phyloP scores from a whole-genome alignment of 768 basidiomycete species.

The Tulasnella sp. region DNA sequence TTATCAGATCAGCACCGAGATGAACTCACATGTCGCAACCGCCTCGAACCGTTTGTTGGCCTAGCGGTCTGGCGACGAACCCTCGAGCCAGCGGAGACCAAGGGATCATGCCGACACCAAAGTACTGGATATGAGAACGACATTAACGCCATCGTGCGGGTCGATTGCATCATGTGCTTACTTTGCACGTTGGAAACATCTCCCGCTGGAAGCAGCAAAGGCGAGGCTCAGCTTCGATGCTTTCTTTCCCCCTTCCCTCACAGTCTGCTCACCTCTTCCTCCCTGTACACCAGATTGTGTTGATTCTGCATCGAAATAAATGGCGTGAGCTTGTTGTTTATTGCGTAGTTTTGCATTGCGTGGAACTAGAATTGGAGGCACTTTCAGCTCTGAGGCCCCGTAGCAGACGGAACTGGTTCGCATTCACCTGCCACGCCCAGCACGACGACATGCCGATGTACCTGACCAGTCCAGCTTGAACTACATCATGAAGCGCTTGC shows the following conservation, averaged over 20 bases:
- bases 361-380: background rate
- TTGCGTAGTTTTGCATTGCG: conserved; percentile 23
- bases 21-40: background rate
- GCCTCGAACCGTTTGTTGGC: background rate
- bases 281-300: conserved; percentile 8
- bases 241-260: background rate
- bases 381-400: background rate
- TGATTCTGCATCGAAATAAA: conserved; percentile 16
- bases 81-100: conserved; percentile 10
- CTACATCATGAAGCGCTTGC: conserved; percentile 4
- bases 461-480: conserved; percentile 40
- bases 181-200: conserved; percentile 12
- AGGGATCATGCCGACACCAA: conserved; percentile 14
- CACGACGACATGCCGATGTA: conserved; percentile 36
- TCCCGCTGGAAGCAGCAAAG: background rate
- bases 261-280: conserved; percentile 1
- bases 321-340: conserved; percentile 13
- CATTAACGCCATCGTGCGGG: background rate
- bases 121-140: background rate
- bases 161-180: background rate
- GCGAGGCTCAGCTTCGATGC: background rate
- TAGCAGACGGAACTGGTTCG: background rate
- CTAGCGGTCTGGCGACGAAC: background rate
- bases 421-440: conserved; percentile 29
- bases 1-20: background rate